phyloP scores from a whole-genome alignment of 352 stramenopile species.

The Globisporangium middletonii region DNA sequence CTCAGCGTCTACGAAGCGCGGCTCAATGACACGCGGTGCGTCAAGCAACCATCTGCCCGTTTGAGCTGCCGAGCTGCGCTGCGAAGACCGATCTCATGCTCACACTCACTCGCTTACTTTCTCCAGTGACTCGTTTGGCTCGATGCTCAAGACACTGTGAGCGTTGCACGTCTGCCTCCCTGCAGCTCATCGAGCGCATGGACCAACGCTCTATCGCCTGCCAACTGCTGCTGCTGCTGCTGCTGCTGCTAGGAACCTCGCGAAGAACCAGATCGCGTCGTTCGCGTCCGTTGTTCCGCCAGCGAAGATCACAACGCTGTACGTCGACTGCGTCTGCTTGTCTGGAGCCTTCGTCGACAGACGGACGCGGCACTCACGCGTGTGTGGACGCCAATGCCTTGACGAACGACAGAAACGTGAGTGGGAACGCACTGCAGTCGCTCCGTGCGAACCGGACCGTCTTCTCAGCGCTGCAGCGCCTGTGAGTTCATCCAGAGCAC shows the following conservation, averaged over 20 bases:
- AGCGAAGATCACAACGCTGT: conserved; percentile 1
- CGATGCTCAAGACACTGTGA: conserved; percentile 3
- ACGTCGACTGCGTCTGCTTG: neutral
- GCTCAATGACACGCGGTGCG: conserved; percentile 1
- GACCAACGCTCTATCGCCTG: neutral
- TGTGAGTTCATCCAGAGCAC: conserved; percentile 3
- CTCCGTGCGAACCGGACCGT: neutral
- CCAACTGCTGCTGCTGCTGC: neutral
- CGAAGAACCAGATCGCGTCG: conserved; percentile 9
- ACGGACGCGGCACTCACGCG: too few relatives aligned
- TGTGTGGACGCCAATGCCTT: neutral
- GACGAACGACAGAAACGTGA: conserved; percentile 4
- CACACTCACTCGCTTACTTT: too few relatives aligned
- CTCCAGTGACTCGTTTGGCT: neutral
- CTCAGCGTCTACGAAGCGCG: neutral
- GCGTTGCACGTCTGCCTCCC: neutral
- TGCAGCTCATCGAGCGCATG: too few relatives aligned
- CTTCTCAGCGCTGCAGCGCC: conserved; percentile 3
- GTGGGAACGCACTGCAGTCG: neutral
- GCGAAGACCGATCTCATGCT: too few relatives aligned
- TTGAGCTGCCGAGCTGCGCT: neutral
- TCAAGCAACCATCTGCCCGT: neutral
- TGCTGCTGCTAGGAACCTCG: conserved; percentile 7
- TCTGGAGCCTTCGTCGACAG: too few relatives aligned
- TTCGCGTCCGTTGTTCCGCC: conserved; percentile 6